phyloP scores from a whole-genome alignment of 2,329 filamentous ascomycete genomes.

The Colletotrichum tropicale region DNA sequence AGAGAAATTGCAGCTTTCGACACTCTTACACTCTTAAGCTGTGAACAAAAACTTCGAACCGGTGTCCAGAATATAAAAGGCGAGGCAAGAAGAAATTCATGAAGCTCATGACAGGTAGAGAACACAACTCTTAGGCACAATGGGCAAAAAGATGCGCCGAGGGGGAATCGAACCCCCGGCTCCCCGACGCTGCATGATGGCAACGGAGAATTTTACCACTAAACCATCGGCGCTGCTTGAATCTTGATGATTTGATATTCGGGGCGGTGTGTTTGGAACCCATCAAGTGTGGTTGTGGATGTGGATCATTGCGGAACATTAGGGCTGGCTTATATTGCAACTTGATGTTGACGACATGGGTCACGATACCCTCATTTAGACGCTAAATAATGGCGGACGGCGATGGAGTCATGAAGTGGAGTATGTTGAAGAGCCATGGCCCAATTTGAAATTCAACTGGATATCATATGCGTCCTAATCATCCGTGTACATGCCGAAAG shows the following conservation, averaged over 20 bases:
- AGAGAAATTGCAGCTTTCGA: background rate
- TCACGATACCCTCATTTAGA: background rate
- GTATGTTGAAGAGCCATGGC: background rate
- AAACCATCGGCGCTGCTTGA: slow-evolving; percentile 4
- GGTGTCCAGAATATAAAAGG: background rate
- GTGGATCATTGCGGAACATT: background rate
- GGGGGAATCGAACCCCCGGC: slow-evolving; percentile 11
- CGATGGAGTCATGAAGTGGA: background rate
- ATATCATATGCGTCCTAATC: background rate
- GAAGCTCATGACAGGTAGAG: fast-evolving
- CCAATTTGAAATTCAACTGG: background rate
- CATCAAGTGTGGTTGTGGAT: background rate
- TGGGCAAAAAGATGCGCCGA: background rate
- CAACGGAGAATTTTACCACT: slow-evolving; percentile 14
- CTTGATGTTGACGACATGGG: background rate
- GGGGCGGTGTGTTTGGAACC: fast-evolving
- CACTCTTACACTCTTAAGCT: fast-evolving
- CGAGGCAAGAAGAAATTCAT: background rate
- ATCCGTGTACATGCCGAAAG: background rate
- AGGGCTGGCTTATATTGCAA: background rate
- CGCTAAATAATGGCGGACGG: background rate
- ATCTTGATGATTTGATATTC: background rate
- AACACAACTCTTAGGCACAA: background rate
- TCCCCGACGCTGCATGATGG: slow-evolving; percentile 4
- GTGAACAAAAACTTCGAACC: background rate